Conservation (phyloP, 495 filamentous ascomycete species). For the Hypoxylon crocopeplum region DNA sequence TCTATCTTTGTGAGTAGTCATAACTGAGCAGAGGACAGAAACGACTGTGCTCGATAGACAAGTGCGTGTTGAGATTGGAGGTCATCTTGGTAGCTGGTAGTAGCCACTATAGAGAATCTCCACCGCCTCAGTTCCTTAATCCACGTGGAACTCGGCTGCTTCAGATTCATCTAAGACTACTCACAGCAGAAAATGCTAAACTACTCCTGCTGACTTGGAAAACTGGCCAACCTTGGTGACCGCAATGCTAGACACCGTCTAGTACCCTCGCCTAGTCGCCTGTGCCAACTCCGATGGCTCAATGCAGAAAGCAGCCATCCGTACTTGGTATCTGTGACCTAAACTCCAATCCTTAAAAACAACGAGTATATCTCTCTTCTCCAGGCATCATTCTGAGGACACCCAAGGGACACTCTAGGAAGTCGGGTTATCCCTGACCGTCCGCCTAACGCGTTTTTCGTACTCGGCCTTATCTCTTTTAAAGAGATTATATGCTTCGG, state of each 20-base stretch:
- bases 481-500: slow-evolving; percentile 96
- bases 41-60: too few species aligned
- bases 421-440: slow-evolving; percentile 86
- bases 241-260: slow-evolving; percentile 12
- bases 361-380: slow-evolving; percentile 18
- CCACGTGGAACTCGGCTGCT: background rate
- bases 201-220: background rate
- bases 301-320: slow-evolving; percentile 42
- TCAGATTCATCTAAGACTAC: background rate
- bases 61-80: too few species aligned
- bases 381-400: slow-evolving; percentile 2
- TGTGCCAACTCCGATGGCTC: slow-evolving; percentile 30
- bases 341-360: slow-evolving; percentile 41
- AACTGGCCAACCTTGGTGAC: slow-evolving; percentile 2
- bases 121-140: too few species aligned
- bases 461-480: slow-evolving; percentile 90
- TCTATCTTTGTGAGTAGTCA: too few species aligned
- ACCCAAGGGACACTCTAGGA: slow-evolving; percentile 47
- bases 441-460: slow-evolving; percentile 82
- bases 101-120: too few species aligned
- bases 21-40: too few species aligned
- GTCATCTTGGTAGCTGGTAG: too few species aligned
- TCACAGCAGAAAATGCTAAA: slow-evolving; percentile 3
- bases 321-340: slow-evolving; percentile 40
- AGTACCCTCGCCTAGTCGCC: slow-evolving; percentile 20